Evolutionary conservation across 495 filamentous ascomycete species (phyloP).

Genomic region (Penicillium coprophilum): DNA sequence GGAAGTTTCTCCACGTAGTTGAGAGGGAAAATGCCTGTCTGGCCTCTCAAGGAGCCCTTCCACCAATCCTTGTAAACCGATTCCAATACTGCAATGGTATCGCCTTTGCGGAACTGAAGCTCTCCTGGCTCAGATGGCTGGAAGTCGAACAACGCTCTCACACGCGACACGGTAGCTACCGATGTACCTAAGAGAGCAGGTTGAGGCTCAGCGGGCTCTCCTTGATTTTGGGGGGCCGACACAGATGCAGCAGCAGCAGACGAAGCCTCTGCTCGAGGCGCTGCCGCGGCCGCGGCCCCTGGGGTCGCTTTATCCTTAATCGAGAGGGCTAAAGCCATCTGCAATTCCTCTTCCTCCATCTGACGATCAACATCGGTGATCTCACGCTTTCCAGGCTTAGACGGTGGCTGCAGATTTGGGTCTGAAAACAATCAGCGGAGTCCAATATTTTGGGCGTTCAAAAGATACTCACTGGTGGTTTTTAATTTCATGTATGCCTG

Average conservation of each 20-base stretch:
- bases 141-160: slow-evolving; percentile 93
- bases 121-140: slow-evolving; percentile 90
- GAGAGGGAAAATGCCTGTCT: slow-evolving; percentile 95
- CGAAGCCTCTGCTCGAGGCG: slow-evolving; percentile 29
- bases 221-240: slow-evolving; percentile 39
- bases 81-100: slow-evolving; percentile 95
- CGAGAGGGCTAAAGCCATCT: slow-evolving; percentile 90
- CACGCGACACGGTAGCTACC: slow-evolving; percentile 94
- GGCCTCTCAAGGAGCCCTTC: slow-evolving; percentile 90
- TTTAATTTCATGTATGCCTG: slow-evolving; percentile 91
- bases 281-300: slow-evolving; percentile 5
- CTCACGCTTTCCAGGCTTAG: slow-evolving; percentile 84
- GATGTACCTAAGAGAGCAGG: slow-evolving; percentile 70
- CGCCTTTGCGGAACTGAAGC: slow-evolving; percentile 92
- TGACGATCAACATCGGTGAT: slow-evolving; percentile 88
- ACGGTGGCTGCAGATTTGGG: slow-evolving; percentile 87
- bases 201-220: slow-evolving; percentile 43
- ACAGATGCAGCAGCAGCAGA: slow-evolving; percentile 27
- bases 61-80: slow-evolving; percentile 99
- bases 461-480: slow-evolving; percentile 56
- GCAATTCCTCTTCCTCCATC: slow-evolving; percentile 96
- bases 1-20: slow-evolving; percentile 98
- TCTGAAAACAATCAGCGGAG: slow-evolving; percentile 48
- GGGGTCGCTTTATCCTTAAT: slow-evolving; percentile 68
- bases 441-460: not conserved